Evolutionary conservation across 1,139 yeast genomes (phyloP), one percentile per base, ranked within the genome.

Genomic region (Magnusiomyces starmeri): DNA sequence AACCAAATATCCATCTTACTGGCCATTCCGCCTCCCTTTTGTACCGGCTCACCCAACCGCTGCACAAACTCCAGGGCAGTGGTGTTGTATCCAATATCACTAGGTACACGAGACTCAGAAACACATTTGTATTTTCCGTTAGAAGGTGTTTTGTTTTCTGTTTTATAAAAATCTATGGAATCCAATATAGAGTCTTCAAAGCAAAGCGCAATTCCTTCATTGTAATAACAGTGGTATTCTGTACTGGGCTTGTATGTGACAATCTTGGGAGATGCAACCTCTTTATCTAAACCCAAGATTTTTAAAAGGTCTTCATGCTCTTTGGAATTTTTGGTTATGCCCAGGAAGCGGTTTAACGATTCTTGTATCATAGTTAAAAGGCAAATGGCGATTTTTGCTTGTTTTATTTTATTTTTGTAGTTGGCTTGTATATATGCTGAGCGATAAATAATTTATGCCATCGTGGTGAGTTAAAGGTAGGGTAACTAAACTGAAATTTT

Each of bases 1-100:
- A 64, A 50, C 67, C 67, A 64, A 14, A 64, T 63, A 27, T 60
- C 60, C 29, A 62, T 56, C 20, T 59, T 50, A 16, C 50, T 48
- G 12, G 44, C 24, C 22, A 51, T 43, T 2, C 64, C 65, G 3
- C 65, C 64, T 1, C 63, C 65, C 45, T 64, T 64, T 35, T 62
- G 64, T 1, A 37, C 18, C 1, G 67, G 67, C 49, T 64, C 67
- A 4, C 66, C 66, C 45, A 57, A 58, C 48, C 39, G 51, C 22
- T 58, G 57, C 1, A 64, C 63, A 41, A 63, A 49, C 27, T 61
- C 54, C 34, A 57, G 56, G n/a, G 60, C 65, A 0, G 62, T 61
- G 8, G 59, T 53, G 16, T 52, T 44, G 21, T 42, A 52, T 1
- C 48, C 50, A 25, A 63, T 51, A 25, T 51, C 50, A 1, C 27